Base-by-base conservation (phyloP, 192 early-diverging fungal species). In the Entrophospora sp. region DNA sequence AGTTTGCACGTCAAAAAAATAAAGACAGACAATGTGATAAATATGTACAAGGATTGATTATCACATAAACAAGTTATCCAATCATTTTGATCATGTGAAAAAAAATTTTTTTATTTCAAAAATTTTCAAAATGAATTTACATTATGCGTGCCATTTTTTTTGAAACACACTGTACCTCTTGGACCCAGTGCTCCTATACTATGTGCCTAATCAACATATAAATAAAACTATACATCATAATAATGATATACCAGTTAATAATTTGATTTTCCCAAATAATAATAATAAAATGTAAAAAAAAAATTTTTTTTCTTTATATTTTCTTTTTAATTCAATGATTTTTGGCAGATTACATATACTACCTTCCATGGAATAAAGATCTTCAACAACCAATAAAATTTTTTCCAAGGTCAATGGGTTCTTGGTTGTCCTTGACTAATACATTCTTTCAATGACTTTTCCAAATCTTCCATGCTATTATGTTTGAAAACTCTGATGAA, bases 351-450 rank as follows among this genome's bases (percentile, higher is more conserved):
- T 86, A 73, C 86, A 86, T 75, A 94, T 89, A 68, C 87, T 87
- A 40, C 96, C 96, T 72, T 98, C 96, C 96, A 98, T 98, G 16
- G 92, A 95, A 77, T 94, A 98, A 27, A 98, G 78, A 35, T 93
- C 94, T 69, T 98, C 95, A 25, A 98, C 93, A 22, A 98, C 84
- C 3, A 98, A 83, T 66, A 98, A 72, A 72, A 98, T 78, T 98
- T 98, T 77, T 95, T 96, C 96, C 96, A 98, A 12, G 94, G 96
- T 27, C 96, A 85, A 72, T 97, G 95, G 7, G 94, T 98, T 57
- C 96, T 84, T 24, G 95, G 95, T 76, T 98, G 96, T 31, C 96
- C 96, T 74, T 95, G 90, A 38, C 92, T 77, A 65, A 98, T 97
- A 64, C 85, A 84, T 61, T 91, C 85, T 38, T 90, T 85, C 42